These are phyloP conservation scores for Orbilia ellipsospora DNA, from an alignment of 2,329 filamentous ascomycete genomes.

Conservation along the genomic window DNA sequence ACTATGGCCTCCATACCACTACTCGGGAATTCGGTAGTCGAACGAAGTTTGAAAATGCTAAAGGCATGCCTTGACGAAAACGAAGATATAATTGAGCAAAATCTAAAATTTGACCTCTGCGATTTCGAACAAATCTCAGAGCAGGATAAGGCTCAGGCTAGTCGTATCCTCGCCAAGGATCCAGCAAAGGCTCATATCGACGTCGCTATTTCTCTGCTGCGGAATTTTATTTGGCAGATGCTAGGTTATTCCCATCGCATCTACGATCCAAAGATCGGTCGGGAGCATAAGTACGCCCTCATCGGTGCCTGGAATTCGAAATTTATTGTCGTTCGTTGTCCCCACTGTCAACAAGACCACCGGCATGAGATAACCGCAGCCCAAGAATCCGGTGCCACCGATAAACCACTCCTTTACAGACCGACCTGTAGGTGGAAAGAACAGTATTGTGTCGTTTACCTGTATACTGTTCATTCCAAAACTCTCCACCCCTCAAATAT, in stretches of 20 bases:
- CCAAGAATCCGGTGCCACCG: not conserved
- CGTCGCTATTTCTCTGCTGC: not conserved
- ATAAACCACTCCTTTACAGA: not conserved
- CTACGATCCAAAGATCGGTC: not conserved
- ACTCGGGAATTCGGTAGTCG: not conserved
- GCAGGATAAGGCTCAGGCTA: not conserved
- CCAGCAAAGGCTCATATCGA: not conserved
- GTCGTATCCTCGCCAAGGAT: not conserved
- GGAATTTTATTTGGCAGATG: not conserved
- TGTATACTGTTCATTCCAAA: not conserved
- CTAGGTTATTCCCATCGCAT: not conserved
- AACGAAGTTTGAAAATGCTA: not conserved
- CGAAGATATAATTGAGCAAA: not conserved
- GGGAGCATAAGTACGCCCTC: not conserved
- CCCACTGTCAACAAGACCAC: not conserved
- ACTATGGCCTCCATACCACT: too few relatives aligned
- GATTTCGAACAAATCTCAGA: not conserved
- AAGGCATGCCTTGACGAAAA: not conserved
- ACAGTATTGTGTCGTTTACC: not conserved
- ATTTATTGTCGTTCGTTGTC: not conserved
- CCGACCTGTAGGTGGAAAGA: not conserved
- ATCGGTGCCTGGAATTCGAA: slow-evolving; percentile 1
- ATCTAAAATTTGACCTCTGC: not conserved
- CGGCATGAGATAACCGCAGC: not conserved
- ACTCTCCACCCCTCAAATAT: not conserved